These are phyloP conservation scores for Chlorella sp. DNA, from an alignment of 139 green algal species.

Conservation along the genomic window DNA sequence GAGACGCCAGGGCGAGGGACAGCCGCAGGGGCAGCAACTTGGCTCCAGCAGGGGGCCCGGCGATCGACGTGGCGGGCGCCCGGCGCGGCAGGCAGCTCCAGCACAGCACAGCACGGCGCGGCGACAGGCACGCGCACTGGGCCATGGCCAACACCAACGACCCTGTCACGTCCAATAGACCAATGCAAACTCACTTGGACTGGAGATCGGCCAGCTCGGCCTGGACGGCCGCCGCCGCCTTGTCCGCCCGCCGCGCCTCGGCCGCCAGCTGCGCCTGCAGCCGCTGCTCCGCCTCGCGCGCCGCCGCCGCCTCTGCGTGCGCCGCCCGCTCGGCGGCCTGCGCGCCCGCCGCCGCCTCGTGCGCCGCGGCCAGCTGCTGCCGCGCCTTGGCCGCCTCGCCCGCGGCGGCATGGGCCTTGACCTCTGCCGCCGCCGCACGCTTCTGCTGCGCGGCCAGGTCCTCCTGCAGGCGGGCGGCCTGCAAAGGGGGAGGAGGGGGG, in stretches of 20 bases:
- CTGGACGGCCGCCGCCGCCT: conserved; percentile 5
- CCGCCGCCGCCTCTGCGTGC: conserved; percentile 1
- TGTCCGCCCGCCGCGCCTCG: conserved; percentile 16
- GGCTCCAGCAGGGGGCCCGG: too few relatives aligned
- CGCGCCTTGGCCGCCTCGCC: background rate
- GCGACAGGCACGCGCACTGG: too few relatives aligned
- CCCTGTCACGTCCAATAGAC: too few relatives aligned
- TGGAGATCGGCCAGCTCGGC: conserved; percentile 14
- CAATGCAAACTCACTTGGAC: too few relatives aligned
- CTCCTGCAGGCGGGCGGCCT: conserved; percentile 1
- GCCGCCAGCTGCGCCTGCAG: conserved; percentile 21
- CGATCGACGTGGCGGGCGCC: too few relatives aligned
- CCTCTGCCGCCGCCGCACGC: conserved; percentile 5
- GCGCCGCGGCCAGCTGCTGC: background rate
- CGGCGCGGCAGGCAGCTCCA: too few relatives aligned
- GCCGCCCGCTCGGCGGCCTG: background rate
- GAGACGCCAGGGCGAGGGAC: too few relatives aligned
- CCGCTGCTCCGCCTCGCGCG: conserved; percentile 18
- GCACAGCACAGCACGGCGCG: too few relatives aligned
- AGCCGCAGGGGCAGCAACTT: too few relatives aligned
- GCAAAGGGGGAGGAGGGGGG: too few relatives aligned
- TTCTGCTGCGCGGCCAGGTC: conserved; percentile 15
- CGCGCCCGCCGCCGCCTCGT: background rate
- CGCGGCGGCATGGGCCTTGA: conserved; percentile 4
- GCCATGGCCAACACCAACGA: too few relatives aligned